Percentiles rank a stretch among this genome's conserved stretches.
phyloP scores from a whole-genome alignment of 495 filamentous ascomycete genomes.

The Penicillium coffeae region DNA sequence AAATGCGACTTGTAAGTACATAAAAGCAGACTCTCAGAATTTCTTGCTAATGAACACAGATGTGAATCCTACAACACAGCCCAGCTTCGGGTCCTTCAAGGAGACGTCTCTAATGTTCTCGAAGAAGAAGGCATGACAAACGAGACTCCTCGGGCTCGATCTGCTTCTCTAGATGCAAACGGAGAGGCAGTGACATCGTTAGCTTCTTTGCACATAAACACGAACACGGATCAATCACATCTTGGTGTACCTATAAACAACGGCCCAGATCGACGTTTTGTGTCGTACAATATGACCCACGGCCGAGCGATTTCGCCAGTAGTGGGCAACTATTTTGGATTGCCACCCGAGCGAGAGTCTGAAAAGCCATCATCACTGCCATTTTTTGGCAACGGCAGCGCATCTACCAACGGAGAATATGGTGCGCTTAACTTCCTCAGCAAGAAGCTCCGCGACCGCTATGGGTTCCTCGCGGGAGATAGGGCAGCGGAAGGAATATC shows the following conservation, averaged over 20 bases:
- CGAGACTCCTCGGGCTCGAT: conserved; percentile 21
- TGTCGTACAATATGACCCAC: conserved; percentile 40
- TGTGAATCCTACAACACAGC: conserved; percentile 84
- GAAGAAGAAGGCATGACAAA: conserved; percentile 20
- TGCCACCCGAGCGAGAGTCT: conserved; percentile 34
- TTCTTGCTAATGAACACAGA: conserved; percentile 27
- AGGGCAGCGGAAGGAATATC: conserved; percentile 23
- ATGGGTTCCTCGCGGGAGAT: conserved; percentile 37
- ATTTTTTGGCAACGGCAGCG: conserved; percentile 31
- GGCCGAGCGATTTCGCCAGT: conserved; percentile 36
- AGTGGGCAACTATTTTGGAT: conserved; percentile 45
- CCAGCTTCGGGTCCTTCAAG: conserved; percentile 61
- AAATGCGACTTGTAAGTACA: conserved; percentile 70
- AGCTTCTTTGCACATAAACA: conserved; percentile 29
- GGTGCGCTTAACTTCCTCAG: conserved; percentile 57
- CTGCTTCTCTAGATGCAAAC: conserved; percentile 23
- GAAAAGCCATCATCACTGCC: conserved; percentile 32
- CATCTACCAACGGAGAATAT: conserved; percentile 47
- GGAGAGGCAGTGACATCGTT: conserved; percentile 25
- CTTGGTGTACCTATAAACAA: conserved; percentile 24
- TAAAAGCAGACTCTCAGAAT: neutral
- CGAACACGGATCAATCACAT: conserved; percentile 27
- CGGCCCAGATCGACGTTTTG: conserved; percentile 23
- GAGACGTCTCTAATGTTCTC: conserved; percentile 23
- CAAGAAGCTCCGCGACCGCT: conserved; percentile 43